Base-by-base conservation (phyloP, 306 rosid genomes). In the Ceratonia siliqua region DNA sequence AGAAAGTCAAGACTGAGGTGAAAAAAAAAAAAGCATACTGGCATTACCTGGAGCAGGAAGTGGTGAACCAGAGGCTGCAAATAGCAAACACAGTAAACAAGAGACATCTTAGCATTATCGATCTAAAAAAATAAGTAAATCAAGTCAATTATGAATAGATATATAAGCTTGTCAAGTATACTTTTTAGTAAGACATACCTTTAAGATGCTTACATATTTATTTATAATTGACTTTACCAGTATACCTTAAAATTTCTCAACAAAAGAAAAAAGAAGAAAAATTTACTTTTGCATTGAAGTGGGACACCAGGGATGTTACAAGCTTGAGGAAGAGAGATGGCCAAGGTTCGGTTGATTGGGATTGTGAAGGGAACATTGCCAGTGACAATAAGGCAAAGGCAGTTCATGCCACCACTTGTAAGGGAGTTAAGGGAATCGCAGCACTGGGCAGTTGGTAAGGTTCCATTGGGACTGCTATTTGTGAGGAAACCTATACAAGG, bases 241-340 rank as follows among this genome's bases (percentile, higher is more conserved):
- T n/a, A n/a, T n/a, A n/a, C n/a, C n/a, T n/a, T 18, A 30, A n/a
- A 70, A 6, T 6, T 14, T 35, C 24, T 35, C 0, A 32, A 13
- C 1, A 54, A 5, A 35, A 5, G 5, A 15, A 7, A 6, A 68
- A 25, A 4, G 4, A 20, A 52, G 58, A 59, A 46, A 50, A 72
- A 2, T 18, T 2, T 82, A 86, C 87, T 80, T 79, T 83, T 85
- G 87, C 91, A 91, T 72, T 88, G 96, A 75, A 94, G 69, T 0
- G 94, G 93, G 66, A 94, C 89, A 27, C 89, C 87, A 0, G 92
- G 81, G 87, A 87, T 74, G 79, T 87, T 87, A 84, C 98, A 94
- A 33, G 94, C 97, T 20, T 91, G 90, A 70, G 97, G 96, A 57
- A 91, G 98, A 71, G 96, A 84, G 25, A 90, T 64, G 75, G 92